Conservation (phyloP, 352 stramenopile species). For the Phytophthora syringae region DNA sequence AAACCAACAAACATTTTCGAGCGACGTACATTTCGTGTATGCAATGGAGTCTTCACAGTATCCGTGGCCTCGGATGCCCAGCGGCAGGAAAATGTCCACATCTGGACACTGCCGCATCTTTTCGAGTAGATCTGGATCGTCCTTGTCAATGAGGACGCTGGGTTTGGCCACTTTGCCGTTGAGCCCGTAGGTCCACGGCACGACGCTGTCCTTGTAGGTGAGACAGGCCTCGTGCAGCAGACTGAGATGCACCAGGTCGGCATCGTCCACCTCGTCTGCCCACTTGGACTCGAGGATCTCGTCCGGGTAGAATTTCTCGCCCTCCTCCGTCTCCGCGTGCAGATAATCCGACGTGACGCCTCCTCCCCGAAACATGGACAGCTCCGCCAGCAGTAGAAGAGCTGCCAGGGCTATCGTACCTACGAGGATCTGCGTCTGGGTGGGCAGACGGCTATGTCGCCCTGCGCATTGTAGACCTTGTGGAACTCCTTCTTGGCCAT, state of each 20-base stretch:
- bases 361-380: conserved; percentile 26
- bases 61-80: conserved; percentile 49
- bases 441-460: conserved; percentile 26
- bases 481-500: conserved; percentile 49
- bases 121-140: conserved; percentile 49
- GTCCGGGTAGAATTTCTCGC: conserved; percentile 48
- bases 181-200: conserved; percentile 53
- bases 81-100: conserved; percentile 71
- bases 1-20: background rate
- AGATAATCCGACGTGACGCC: conserved; percentile 6
- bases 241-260: conserved; percentile 56
- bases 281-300: conserved; percentile 48
- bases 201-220: conserved; percentile 45
- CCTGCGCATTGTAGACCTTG: conserved; percentile 41
- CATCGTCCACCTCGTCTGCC: conserved; percentile 35
- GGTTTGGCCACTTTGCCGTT: conserved; percentile 18
- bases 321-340: conserved; percentile 34
- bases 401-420: conserved; percentile 28
- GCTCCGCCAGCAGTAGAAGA: conserved; percentile 32
- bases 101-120: conserved; percentile 60
- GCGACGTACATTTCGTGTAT: conserved; percentile 66
- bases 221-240: conserved; percentile 60
- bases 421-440: conserved; percentile 33
- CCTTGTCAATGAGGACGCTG: conserved; percentile 39
- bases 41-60: conserved; percentile 79